Conservation (phyloP, 2,329 filamentous ascomycete genomes). For the Fusarium stilboides region DNA sequence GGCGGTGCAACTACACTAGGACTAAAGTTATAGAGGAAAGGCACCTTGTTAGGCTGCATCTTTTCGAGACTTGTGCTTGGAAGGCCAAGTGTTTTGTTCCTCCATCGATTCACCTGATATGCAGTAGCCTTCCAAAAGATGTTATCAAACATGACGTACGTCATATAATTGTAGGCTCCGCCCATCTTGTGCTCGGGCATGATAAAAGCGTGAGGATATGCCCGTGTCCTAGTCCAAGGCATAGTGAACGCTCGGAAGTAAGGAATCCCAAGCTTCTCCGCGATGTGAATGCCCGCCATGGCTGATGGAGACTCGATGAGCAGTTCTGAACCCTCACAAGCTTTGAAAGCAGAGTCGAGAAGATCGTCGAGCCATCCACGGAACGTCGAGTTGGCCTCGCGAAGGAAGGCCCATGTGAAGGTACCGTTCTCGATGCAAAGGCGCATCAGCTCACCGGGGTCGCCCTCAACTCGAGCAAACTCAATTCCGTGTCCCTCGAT, state of each 20-base stretch:
- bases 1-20: constrained; percentile 94
- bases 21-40: constrained; percentile 98
- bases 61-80: constrained; percentile 88
- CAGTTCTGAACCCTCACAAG: constrained; percentile 89
- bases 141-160: constrained; percentile 96
- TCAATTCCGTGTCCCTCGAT: constrained; percentile 94
- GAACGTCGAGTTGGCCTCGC: constrained; percentile 88
- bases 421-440: constrained; percentile 98
- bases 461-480: constrained; percentile 89
- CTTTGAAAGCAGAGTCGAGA: constrained; percentile 83
- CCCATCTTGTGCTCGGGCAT: constrained; percentile 95
- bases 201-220: constrained; percentile 96
- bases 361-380: constrained; percentile 96
- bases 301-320: constrained; percentile 96
- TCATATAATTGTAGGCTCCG: constrained; percentile 94
- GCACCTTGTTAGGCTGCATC: constrained; percentile 97
- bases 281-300: constrained; percentile 98
- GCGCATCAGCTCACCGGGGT: constrained; percentile 94
- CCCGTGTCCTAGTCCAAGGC: constrained; percentile 97
- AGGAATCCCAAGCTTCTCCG: constrained; percentile 90
- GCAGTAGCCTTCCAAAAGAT: constrained; percentile 97
- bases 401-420: constrained; percentile 92
- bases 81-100: constrained; percentile 83
- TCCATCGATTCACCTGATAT: constrained; percentile 93
- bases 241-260: constrained; percentile 99